These are phyloP conservation scores for Gracilaria caudata DNA, from an alignment of 23 red algal genomes.

Conservation along the genomic window DNA sequence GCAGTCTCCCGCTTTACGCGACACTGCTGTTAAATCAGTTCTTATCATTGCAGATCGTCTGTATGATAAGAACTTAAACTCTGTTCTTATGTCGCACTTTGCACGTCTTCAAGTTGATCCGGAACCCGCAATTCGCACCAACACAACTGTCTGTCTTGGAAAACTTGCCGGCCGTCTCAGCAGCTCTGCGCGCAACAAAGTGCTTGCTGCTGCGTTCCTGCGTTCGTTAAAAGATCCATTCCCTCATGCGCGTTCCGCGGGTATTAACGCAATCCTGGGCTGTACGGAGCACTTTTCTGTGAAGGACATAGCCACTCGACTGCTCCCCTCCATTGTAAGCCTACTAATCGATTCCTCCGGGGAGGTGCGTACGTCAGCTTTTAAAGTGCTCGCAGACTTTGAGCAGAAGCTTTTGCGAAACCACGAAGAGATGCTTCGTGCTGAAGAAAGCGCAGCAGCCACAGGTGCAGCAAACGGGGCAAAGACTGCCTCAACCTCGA, in stretches of 20 bases:
- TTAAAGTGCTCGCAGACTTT: slow-evolving; percentile 64
- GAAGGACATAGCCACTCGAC: slow-evolving; percentile 71
- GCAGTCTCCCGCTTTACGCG: slow-evolving; percentile 79
- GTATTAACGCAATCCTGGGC: slow-evolving; percentile 69
- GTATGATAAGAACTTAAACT: slow-evolving; percentile 88
- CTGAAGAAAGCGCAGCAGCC: slow-evolving; percentile 24
- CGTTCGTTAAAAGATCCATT: slow-evolving; percentile 95
- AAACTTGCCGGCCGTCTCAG: slow-evolving; percentile 77
- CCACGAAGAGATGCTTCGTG: slow-evolving; percentile 46
- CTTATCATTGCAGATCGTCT: slow-evolving; percentile 66
- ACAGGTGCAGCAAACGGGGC: neutral
- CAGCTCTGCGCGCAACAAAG: slow-evolving; percentile 79
- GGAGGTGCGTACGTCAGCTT: slow-evolving; percentile 71
- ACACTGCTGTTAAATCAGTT: slow-evolving; percentile 87
- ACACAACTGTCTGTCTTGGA: slow-evolving; percentile 98
- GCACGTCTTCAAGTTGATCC: slow-evolving; percentile 92
- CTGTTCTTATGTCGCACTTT: slow-evolving; percentile 92
- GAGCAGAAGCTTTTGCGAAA: slow-evolving; percentile 37
- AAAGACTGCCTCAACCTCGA: neutral
- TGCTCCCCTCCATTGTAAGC: slow-evolving; percentile 70
- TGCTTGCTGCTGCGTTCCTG: slow-evolving; percentile 91
- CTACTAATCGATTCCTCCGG: slow-evolving; percentile 71
- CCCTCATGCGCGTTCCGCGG: slow-evolving; percentile 86
- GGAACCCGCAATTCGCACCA: slow-evolving; percentile 96
- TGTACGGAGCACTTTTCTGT: slow-evolving; percentile 63